A percentile compares a stretch with the other conserved stretches of the same genome.
These are phyloP conservation scores for Flagelloscypha sp. DNA, from an alignment of 768 basidiomycete genomes.

Conservation along the genomic window DNA sequence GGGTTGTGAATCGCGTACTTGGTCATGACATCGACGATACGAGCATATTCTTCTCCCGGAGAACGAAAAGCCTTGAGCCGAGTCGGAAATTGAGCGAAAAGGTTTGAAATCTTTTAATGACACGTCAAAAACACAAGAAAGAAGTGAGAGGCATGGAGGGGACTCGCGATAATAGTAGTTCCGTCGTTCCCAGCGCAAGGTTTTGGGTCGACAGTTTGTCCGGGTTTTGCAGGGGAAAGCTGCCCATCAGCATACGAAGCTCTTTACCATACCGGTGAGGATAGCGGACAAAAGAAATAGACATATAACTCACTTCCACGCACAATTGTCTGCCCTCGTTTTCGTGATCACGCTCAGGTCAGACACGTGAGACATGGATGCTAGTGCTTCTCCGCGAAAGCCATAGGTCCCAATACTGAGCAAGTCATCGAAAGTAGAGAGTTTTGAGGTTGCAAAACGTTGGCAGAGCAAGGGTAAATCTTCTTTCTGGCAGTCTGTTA, in stretches of 20 bases:
- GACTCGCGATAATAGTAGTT: slow-evolving; percentile 72
- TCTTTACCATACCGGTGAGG: slow-evolving; percentile 31
- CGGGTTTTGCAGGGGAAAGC: slow-evolving; percentile 62
- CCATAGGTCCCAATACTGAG: slow-evolving; percentile 85
- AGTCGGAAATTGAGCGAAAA: slow-evolving; percentile 90
- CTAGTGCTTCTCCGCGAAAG: slow-evolving; percentile 94
- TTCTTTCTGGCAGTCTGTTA: slow-evolving; percentile 47
- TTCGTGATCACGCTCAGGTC: slow-evolving; percentile 88
- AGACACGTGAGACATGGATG: slow-evolving; percentile 91
- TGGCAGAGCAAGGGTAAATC: slow-evolving; percentile 90
- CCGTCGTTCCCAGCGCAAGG: slow-evolving; percentile 94
- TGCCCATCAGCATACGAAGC: slow-evolving; percentile 75
- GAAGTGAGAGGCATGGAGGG: too few species aligned
- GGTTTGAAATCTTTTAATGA: slow-evolving; percentile 71
- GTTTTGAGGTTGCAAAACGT: slow-evolving; percentile 92
- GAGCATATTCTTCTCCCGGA: slow-evolving; percentile 83
- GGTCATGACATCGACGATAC: slow-evolving; percentile 86
- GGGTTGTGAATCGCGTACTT: slow-evolving; percentile 95
- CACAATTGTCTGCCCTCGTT: slow-evolving; percentile 70
- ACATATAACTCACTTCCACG: slow-evolving; percentile 82
- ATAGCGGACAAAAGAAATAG: neutral
- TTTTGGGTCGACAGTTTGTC: slow-evolving; percentile 67
- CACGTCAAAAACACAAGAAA: slow-evolving; percentile 1
- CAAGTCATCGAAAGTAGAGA: slow-evolving; percentile 80
- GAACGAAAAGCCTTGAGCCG: slow-evolving; percentile 80